Evolutionary conservation across 2,329 filamentous ascomycete genomes (phyloP), one percentile per base, ranked within the genome.

Genomic region (Fusarium foetens): DNA sequence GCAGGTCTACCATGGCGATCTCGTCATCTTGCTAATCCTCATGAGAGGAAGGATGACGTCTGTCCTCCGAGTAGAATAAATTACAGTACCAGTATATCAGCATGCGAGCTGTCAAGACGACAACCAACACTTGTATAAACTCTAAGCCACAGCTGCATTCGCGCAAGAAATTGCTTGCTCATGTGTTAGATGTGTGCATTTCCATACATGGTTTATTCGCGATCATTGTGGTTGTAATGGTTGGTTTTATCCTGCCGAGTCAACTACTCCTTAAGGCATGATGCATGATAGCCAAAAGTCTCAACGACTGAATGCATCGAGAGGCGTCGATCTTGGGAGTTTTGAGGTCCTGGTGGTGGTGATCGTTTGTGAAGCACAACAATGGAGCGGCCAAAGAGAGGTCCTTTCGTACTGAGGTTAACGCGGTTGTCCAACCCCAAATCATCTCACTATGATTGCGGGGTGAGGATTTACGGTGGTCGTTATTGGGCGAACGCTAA

Each of bases 1-100:
- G 70, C 66, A 69, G 76, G 76, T 77, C 73, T 76, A 75, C 74
- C 58, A 73, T 74, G 75, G 75, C 70, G 68, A 75, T 69, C 59
- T 71, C 61, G 73, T 71, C 73, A 66, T 75, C 73, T 75, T 72
- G 73, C 64, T 52, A 68, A 70, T 72, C 74, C 71, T 75, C 71
- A 49, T 51, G 13, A 46, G 71, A 77, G 70, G 74, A 74, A 52
- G 70, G 69, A 75, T 77, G 75, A 70, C 67, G 71, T 71, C 73
- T 76, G 67, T 59, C 58, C 68, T 65, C 73, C 66, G 63, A 74
- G 76, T 75, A 74, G 75, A 77, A 75, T 76, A 76, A 58, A 75
- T 71, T 72, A 77, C 59, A 71, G 66, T 68, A 68, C 41, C 65
- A 68, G 58, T 63, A 68, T 46, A 64, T 53, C 69, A 60, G 60